Base-by-base conservation (phyloP, 805 yeast species). In the Candida vartiovaarae region DNA sequence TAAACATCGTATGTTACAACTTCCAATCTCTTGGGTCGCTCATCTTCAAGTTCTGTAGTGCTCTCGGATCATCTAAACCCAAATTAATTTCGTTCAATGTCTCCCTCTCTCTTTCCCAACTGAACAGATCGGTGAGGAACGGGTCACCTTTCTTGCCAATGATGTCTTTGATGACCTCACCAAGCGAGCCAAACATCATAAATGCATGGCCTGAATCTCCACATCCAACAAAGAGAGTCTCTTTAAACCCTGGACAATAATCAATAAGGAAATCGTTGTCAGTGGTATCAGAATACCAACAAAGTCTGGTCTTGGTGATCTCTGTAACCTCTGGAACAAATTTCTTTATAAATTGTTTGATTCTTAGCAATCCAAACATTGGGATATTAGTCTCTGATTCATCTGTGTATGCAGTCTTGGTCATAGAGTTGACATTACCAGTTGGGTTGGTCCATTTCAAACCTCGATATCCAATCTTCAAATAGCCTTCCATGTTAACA, bases 171-270 rank as follows among this genome's bases (percentile, higher is more conserved):
- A 56, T 52, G 31, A 50, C 50, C 8, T 48, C 50, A 24, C 72
- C 71, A 15, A 66, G 49, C 27, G 57, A 56, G 3, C 68, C 69
- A 29, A 65, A 50, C 53, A 66, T 60, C 57, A 63, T 65, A 43
- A 64, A 67, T 4, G 61, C 66, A 50, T 67, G 71, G 0, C 70
- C 70, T 15, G 67, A 61, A 44, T 66, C 71, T 35, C 72, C 72
- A 29, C 65, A 59, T 25, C 64, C 64, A 3, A 64, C 64, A 36
- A 56, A 58, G 7, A 65, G 50, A 15, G 62, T 59, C 8, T 59
- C 55, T 8, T 44, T 47, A 32, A 52, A 55, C 26, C 57, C 40
- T 1, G 71, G 72, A 36, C 58, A 57, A 39, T 55, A 59, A 28
- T 64, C 65, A 34, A 67, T 61, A 24, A 67, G 43, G 40, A 61